A percentile compares a stretch with the other conserved stretches of the same genome.
Evolutionary conservation across 305 asterid species (phyloP).

Genomic region (Fraxinus ornus): DNA sequence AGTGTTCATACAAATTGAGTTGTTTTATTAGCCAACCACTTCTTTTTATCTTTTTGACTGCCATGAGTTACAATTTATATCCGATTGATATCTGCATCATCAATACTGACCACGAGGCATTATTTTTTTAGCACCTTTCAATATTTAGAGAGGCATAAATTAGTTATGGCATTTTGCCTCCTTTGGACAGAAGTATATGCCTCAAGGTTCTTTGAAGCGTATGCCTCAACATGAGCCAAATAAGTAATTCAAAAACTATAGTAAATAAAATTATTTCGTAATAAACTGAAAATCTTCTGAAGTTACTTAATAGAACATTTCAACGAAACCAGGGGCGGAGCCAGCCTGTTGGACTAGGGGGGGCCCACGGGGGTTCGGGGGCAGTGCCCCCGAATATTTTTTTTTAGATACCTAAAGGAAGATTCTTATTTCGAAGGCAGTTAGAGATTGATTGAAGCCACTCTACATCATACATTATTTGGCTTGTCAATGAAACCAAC

Average conservation of each 20-base stretch:
- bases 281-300: neutral
- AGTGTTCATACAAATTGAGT: neutral
- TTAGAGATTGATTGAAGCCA: no score
- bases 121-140: neutral
- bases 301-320: neutral
- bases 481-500: no score
- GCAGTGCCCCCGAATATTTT: no score
- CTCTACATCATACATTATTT: no score
- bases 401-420: no score
- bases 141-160: neutral
- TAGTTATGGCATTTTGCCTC: neutral
- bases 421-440: no score
- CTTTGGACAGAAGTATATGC: neutral
- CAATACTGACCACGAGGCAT: neutral
- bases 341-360: no score
- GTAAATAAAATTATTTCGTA: neutral
- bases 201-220: neutral
- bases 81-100: neutral
- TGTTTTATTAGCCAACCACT: slow-evolving; percentile 2
- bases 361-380: no score
- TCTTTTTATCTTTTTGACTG: neutral
- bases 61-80: neutral
- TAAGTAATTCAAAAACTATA: neutral
- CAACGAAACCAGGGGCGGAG: no score
- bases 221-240: neutral